Conservation (phyloP, 495 filamentous ascomycete genomes). For the Hypoxylon intermedium region DNA sequence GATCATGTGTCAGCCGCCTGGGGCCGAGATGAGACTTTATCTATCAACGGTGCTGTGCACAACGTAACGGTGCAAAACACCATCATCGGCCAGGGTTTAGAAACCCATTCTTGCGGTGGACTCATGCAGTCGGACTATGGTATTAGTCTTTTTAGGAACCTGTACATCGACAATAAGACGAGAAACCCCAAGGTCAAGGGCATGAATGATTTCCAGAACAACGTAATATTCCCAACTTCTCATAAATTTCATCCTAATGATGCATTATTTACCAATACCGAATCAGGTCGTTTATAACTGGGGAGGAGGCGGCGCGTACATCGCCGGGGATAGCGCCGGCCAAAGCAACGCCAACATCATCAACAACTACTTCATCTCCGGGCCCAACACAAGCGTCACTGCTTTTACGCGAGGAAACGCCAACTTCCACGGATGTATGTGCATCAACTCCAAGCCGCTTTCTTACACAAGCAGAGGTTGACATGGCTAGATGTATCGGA, state of each 20-base stretch:
- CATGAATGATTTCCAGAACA: constrained; percentile 42
- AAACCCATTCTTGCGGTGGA: constrained; percentile 44
- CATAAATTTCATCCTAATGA: too few relatives aligned
- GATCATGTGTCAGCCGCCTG: constrained; percentile 50
- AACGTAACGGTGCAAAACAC: constrained; percentile 51
- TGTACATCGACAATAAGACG: constrained; percentile 53
- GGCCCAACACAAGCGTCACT: constrained; percentile 47
- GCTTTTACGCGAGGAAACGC: constrained; percentile 44
- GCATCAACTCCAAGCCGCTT: not conserved
- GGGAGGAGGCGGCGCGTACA: constrained; percentile 47
- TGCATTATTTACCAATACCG: not conserved
- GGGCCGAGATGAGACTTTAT: constrained; percentile 47
- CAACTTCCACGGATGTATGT: constrained; percentile 46
- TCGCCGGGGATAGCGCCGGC: constrained; percentile 46
- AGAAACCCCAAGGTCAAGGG: constrained; percentile 42
- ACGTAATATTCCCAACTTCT: constrained; percentile 8
- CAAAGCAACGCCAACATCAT: constrained; percentile 48
- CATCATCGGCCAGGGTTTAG: constrained; percentile 51
- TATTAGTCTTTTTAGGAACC: constrained; percentile 45
- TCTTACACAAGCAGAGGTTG: not conserved
- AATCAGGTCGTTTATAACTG: constrained; percentile 49
- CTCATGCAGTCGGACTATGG: constrained; percentile 41
- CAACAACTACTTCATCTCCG: constrained; percentile 54
- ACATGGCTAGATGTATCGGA: constrained; percentile 40
- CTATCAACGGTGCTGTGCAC: constrained; percentile 47